Evolutionary conservation across 768 basidiomycete genomes (phyloP), one percentile per base, ranked within the genome.

Genomic region (Agrocybe praecox): DNA sequence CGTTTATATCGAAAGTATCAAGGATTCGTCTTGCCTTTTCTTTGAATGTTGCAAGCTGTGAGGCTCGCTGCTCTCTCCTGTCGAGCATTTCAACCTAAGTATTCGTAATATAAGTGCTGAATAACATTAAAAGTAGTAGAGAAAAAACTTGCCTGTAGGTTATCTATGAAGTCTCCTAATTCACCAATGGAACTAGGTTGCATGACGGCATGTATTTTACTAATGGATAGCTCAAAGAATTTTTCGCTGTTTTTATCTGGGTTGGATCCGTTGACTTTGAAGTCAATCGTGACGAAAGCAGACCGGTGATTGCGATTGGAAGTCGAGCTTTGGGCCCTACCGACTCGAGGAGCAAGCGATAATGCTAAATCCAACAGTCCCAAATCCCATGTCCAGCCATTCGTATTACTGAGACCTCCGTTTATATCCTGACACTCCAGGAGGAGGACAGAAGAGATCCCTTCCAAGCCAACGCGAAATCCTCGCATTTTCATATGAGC

Each of bases 121-220:
- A 43, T 26, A 32, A 36, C 32, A 22, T 24, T 19, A 14, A 19
- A 17, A 22, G n/a, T 29, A 53, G 29, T n/a, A 46, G 29, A 9
- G 4, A 58, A 46, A 45, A 46, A 18, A 29, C 47, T 55, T 74
- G 89, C 92, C 80, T 92, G 92, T 42, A 93, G 76, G 62, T 93
- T 81, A 66, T 96, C 94, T 40, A 94, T 71, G 60, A 94, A 92
- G 67, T 98, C 96, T 15, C 89, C 92, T 8, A 98, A 76, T 67
- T 96, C 92, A 19, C 89, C 89, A 49, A 98, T 88, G 0, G 96
- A 96, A 60, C 92, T 92, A 10, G 96, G 89, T 69, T 95, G 94
- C 89, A 97, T 88, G 32, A 96, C 90, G 1, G 96, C 94, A 65
- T 98, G 93, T 2, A 94, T 85, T 69, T 89, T 92, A 8, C 82